phyloP scores from a whole-genome alignment of 495 filamentous ascomycete genomes.

The Penicillium argentinense region DNA sequence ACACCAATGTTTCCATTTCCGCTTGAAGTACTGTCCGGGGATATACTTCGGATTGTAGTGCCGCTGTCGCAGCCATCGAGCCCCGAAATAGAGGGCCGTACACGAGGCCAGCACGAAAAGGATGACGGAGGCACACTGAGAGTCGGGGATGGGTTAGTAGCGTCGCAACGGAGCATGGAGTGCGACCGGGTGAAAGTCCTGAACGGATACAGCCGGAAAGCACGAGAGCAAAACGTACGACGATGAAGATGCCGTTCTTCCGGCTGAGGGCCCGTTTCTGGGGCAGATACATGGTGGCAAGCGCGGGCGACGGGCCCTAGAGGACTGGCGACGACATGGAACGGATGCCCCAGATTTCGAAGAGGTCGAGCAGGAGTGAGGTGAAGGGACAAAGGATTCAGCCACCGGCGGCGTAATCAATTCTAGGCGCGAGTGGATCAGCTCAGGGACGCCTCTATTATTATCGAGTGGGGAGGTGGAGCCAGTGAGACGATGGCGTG shows the following conservation, averaged over 20 bases:
- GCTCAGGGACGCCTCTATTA: constrained; percentile 9
- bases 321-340: constrained; percentile 21
- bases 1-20: constrained; percentile 60
- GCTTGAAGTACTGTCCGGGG: constrained; percentile 57
- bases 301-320: constrained; percentile 19
- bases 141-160: constrained; percentile 3
- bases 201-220: constrained; percentile 10
- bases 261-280: constrained; percentile 18
- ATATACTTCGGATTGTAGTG: constrained; percentile 57
- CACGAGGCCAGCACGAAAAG: constrained; percentile 40
- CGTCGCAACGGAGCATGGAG: background rate
- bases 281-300: constrained; percentile 27
- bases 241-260: constrained; percentile 28
- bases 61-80: constrained; percentile 48
- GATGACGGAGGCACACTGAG: constrained; percentile 35
- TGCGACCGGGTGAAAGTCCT: background rate
- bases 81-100: constrained; percentile 43
- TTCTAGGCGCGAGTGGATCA: constrained; percentile 19
- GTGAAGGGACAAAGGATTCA: constrained; percentile 11
- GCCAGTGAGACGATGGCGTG: constrained; percentile 14
- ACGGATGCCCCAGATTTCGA: constrained; percentile 13
- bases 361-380: constrained; percentile 1
- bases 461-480: constrained; percentile 12
- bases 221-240: constrained; percentile 16
- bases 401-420: constrained; percentile 12